Evolutionary conservation across 768 basidiomycete species (phyloP), one percentile per base, ranked within the genome.

Genomic region (Mycena epipterygia): DNA sequence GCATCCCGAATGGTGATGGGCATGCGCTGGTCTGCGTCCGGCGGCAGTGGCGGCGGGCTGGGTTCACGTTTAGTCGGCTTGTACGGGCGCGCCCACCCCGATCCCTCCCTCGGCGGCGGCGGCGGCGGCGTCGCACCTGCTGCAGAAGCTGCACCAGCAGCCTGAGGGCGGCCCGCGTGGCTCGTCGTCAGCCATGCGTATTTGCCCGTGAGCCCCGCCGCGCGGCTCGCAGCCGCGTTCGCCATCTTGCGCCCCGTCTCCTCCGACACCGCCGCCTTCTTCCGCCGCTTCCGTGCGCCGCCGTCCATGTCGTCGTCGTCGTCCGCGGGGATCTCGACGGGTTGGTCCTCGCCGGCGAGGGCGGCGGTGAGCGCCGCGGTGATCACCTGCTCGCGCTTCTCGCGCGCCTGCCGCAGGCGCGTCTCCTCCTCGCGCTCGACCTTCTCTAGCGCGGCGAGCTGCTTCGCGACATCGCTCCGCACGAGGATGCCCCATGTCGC

Each of bases 181-280:
- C 89, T 87, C 9, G 91, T 86, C 19, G 84, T 94, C 92, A 96
- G 93, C 95, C 95, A 97, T 13, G 92, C 86, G 74, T 95, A 96
- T 79, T 91, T 91, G n/a, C 92, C 90, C 0, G 90, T 89, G 25
- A 94, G 76, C 0, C 95, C 95, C 14, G 95, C 94, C 8, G 94
- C 94, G 76, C 94, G 94, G 72, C 90, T 92, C 30, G 95, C 95
- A 6, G 93, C 92, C 29, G 91, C 92, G 78, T 97, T 95, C 42
- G 93, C 92, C 90, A 95, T 90, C 78, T 93, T 95, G 86, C 95
- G 96, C 75, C 90, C 85, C 75, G 94, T 91, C 74, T 95, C 95
- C 79, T 95, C 95, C 12, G 91, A 91, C 92, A 95, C 94, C 77
- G n/a, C 95, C 67, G 91, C 93, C 77, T 92, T 91, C 79, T 93